Evolutionary conservation across 164 flowering plant genomes (phyloP).

Genomic region (Amborella trichopoda): DNA sequence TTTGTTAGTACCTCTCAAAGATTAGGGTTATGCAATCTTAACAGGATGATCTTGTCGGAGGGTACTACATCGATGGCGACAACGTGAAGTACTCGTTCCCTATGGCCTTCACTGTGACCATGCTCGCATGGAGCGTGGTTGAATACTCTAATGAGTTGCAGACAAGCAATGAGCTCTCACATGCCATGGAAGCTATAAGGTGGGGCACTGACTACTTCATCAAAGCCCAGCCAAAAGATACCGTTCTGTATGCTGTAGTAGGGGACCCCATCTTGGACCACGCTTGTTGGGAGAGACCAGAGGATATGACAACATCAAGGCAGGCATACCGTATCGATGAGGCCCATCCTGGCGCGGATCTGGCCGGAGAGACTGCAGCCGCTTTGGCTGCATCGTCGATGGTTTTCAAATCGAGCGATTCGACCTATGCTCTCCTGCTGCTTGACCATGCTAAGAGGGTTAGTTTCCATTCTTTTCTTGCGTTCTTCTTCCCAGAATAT

Average conservation of each 20-base stretch:
- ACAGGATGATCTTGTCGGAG: conserved; percentile 40
- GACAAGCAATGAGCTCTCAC: conserved; percentile 13
- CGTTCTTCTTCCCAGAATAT: too few relatives aligned
- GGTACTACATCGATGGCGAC: conserved; percentile 52
- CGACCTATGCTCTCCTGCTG: conserved; percentile 25
- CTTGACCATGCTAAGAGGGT: conserved; percentile 44
- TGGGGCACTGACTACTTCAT: conserved; percentile 51
- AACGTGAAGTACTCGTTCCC: conserved; percentile 51
- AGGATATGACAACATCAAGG: conserved; percentile 64
- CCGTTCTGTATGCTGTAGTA: conserved; percentile 40
- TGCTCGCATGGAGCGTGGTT: conserved; percentile 36
- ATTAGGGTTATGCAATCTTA: too few relatives aligned
- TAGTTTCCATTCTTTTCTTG: too few relatives aligned
- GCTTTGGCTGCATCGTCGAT: conserved; percentile 63
- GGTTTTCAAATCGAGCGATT: conserved; percentile 23
- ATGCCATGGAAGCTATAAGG: conserved; percentile 24
- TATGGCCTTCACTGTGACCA: conserved; percentile 35
- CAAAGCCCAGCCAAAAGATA: conserved; percentile 33
- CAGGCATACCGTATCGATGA: conserved; percentile 27
- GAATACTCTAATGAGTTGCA: conserved; percentile 13
- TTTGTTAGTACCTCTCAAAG: too few relatives aligned
- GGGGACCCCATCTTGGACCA: conserved; percentile 62
- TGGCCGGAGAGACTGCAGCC: too few relatives aligned
- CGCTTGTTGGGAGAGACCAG: conserved; percentile 62
- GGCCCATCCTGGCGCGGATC: conserved; percentile 48